phyloP scores from a whole-genome alignment of 2,329 filamentous ascomycete species.

The Apiospora sp. region DNA sequence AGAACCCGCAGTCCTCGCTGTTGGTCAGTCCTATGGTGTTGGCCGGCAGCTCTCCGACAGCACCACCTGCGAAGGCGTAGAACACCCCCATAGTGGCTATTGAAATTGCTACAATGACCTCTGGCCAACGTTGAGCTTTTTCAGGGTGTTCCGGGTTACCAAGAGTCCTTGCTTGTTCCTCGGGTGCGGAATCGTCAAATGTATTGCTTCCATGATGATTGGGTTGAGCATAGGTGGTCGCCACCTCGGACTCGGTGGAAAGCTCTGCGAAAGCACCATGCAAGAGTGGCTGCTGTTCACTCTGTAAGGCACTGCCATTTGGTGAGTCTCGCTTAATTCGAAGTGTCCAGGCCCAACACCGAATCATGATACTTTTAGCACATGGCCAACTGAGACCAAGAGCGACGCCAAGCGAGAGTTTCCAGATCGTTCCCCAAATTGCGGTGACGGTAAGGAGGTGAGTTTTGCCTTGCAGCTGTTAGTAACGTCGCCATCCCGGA shows the following conservation, averaged over 20 bases:
- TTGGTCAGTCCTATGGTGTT: background rate
- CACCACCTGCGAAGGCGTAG: background rate
- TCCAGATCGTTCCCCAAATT: background rate
- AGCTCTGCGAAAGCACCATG: background rate
- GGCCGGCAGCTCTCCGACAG: slow-evolving; percentile 5
- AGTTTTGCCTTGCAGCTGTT: background rate
- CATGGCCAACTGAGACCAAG: background rate
- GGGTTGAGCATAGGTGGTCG: background rate
- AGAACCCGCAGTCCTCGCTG: background rate
- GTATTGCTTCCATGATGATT: rapidly evolving
- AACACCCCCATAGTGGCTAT: background rate
- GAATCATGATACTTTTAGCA: background rate
- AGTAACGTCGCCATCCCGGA: no score
- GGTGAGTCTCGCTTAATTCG: background rate
- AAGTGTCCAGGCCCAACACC: background rate
- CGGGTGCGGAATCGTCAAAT: background rate
- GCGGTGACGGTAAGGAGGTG: background rate
- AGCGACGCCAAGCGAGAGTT: background rate
- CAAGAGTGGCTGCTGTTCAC: background rate
- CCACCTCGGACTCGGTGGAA: background rate
- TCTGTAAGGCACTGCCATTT: rapidly evolving
- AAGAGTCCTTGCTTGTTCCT: no score
- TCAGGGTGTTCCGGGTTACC: background rate
- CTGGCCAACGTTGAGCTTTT: background rate
- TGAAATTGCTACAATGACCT: background rate